A percentile compares a stretch with the other conserved stretches of the same genome.
These are phyloP conservation scores for Hypoxylon intermedium DNA, from an alignment of 495 filamentous ascomycete species.

Conservation along the genomic window DNA sequence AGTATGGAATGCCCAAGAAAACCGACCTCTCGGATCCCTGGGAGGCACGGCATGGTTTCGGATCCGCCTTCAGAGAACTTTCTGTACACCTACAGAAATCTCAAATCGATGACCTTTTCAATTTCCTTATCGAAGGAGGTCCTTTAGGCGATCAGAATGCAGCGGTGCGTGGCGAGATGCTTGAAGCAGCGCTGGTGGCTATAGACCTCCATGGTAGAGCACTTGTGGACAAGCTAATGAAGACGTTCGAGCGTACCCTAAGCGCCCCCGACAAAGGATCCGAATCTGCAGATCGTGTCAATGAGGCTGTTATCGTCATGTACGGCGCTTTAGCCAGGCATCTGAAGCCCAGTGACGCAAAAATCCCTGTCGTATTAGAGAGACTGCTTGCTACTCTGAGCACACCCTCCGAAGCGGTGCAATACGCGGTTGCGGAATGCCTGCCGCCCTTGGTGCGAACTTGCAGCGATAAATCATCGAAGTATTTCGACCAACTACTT, in stretches of 20 bases:
- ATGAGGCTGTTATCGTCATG: conserved; percentile 95
- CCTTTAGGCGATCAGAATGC: conserved; percentile 81
- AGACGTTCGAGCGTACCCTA: conserved; percentile 82
- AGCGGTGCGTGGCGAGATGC: conserved; percentile 83
- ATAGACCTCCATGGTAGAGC: conserved; percentile 78
- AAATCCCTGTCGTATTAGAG: conserved; percentile 83
- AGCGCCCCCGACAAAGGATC: conserved; percentile 81
- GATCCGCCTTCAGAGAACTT: conserved; percentile 82
- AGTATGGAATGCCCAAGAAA: conserved; percentile 91
- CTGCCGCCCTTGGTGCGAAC: conserved; percentile 86
- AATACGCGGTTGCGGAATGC: conserved; percentile 94
- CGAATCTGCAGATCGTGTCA: conserved; percentile 81
- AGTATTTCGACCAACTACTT: conserved; percentile 80
- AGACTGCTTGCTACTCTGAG: conserved; percentile 83
- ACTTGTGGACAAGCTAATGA: conserved; percentile 89
- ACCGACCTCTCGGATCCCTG: conserved; percentile 84
- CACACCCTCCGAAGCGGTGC: conserved; percentile 95
- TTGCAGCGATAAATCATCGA: conserved; percentile 73
- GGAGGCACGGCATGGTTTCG: conserved; percentile 87
- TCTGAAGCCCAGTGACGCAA: conserved; percentile 79
- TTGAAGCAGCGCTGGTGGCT: conserved; percentile 85
- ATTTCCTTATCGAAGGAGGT: conserved; percentile 83
- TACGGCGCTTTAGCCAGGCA: conserved; percentile 93
- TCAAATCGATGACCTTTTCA: conserved; percentile 76
- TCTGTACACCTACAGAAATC: conserved; percentile 69